Evolutionary conservation across 805 yeast species (phyloP).

Genomic region (Lipomyces spencermartinsiae): DNA sequence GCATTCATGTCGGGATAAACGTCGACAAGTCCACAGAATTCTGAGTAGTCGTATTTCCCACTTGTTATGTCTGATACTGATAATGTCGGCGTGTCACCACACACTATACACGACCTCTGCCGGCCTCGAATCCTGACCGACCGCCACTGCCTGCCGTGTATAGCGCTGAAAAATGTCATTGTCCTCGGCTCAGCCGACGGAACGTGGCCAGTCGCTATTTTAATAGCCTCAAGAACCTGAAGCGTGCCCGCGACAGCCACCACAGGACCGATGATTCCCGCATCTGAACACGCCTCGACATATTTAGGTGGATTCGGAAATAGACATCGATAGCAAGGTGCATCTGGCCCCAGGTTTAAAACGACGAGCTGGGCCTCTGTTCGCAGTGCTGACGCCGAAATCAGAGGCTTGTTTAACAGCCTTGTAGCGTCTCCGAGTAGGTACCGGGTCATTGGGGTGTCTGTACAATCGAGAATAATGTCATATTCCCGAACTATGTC

Average conservation of each 20-base stretch:
- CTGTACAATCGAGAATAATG: slow-evolving; percentile 89
- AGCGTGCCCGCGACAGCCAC: slow-evolving; percentile 88
- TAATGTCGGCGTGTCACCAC: slow-evolving; percentile 63
- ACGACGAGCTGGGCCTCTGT: slow-evolving; percentile 90
- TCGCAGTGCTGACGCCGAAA: slow-evolving; percentile 90
- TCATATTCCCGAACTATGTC: slow-evolving; percentile 70
- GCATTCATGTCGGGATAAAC: slow-evolving; percentile 53
- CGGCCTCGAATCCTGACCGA: slow-evolving; percentile 80
- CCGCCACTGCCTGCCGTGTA: slow-evolving; percentile 60
- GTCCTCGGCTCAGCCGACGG: slow-evolving; percentile 65
- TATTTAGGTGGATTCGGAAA: slow-evolving; percentile 89
- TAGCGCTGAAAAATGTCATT: slow-evolving; percentile 66
- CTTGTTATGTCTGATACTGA: slow-evolving; percentile 54
- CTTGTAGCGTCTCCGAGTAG: slow-evolving; percentile 82
- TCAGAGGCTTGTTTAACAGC: slow-evolving; percentile 59
- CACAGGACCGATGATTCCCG: slow-evolving; percentile 95
- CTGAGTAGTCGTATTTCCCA: slow-evolving; percentile 64
- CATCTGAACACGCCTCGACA: slow-evolving; percentile 86
- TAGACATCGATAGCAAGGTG: slow-evolving; percentile 95
- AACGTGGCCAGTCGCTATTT: slow-evolving; percentile 64
- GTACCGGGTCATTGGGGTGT: slow-evolving; percentile 86
- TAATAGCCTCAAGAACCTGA: slow-evolving; percentile 89
- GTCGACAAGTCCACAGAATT: slow-evolving; percentile 73
- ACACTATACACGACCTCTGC: slow-evolving; percentile 64
- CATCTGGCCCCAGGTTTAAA: slow-evolving; percentile 64